phyloP scores from a whole-genome alignment of 2,329 filamentous ascomycete genomes.

The Sarocladium brachiariae region DNA sequence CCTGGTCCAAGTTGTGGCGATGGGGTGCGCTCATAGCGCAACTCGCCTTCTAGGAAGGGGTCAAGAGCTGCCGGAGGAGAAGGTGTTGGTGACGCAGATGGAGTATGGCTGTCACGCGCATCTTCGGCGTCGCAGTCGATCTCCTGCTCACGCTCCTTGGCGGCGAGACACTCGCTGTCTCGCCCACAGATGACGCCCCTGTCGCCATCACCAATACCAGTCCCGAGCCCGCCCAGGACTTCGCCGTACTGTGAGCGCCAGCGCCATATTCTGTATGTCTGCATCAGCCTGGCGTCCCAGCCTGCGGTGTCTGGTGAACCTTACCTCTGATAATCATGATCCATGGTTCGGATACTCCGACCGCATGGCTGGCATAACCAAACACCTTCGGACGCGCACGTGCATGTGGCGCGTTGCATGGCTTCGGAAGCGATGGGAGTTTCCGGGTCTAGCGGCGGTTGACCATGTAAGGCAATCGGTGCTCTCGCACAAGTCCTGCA shows the following conservation, averaged over 20 bases:
- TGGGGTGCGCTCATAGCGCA: constrained; percentile 32
- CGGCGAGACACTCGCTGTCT: constrained; percentile 68
- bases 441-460: constrained; percentile 35
- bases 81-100: background rate
- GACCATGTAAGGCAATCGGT: constrained; percentile 53
- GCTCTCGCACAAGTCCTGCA: constrained; percentile 69
- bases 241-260: constrained; percentile 84
- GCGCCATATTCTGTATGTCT: constrained; percentile 60
- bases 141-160: constrained; percentile 72
- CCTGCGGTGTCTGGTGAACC: constrained; percentile 15
- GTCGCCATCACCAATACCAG: constrained; percentile 80
- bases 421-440: constrained; percentile 40
- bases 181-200: constrained; percentile 84
- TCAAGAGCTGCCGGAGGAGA: constrained; percentile 13
- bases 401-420: constrained; percentile 51
- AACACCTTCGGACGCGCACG: constrained; percentile 49
- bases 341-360: constrained; percentile 55
- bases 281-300: background rate
- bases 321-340: constrained; percentile 53
- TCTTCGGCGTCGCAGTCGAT: constrained; percentile 81
- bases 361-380: constrained; percentile 88
- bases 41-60: constrained; percentile 11
- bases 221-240: constrained; percentile 72
- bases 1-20: constrained; percentile 56
- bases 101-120: constrained; percentile 37